These are phyloP conservation scores for Halophytophthora batemanensis DNA, from an alignment of 352 stramenopile genomes.

Conservation along the genomic window DNA sequence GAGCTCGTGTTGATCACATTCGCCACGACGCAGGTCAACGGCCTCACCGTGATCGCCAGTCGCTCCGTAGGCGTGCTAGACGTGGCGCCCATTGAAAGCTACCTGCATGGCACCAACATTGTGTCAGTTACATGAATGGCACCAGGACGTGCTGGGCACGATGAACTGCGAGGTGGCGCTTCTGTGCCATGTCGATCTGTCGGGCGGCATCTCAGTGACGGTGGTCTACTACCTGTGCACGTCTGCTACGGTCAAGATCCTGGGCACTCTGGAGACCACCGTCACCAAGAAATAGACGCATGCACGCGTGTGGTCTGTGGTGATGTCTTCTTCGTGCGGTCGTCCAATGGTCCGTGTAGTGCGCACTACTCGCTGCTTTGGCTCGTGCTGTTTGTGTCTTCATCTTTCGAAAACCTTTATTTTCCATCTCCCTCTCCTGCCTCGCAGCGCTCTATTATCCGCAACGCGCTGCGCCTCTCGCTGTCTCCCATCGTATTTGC, in stretches of 20 bases:
- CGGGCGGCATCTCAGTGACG: slow-evolving; percentile 67
- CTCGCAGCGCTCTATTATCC: too few relatives aligned
- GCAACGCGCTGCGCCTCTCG: too few relatives aligned
- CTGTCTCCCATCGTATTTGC: too few relatives aligned
- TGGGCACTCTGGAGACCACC: slow-evolving; percentile 60
- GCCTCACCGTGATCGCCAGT: slow-evolving; percentile 57
- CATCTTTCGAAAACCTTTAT: too few relatives aligned
- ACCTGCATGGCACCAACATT: slow-evolving; percentile 63
- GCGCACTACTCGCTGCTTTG: too few relatives aligned
- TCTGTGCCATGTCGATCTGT: too few relatives aligned
- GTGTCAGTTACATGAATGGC: slow-evolving; percentile 80
- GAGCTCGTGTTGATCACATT: slow-evolving; percentile 76
- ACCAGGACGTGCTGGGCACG: slow-evolving; percentile 45
- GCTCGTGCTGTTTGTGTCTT: too few relatives aligned
- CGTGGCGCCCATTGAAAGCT: slow-evolving; percentile 46
- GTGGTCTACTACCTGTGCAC: slow-evolving; percentile 85
- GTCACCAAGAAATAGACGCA: slow-evolving; percentile 32
- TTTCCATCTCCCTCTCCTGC: too few relatives aligned
- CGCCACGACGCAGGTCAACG: slow-evolving; percentile 48
- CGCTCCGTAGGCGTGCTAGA: slow-evolving; percentile 53
- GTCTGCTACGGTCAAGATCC: slow-evolving; percentile 78
- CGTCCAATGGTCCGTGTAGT: too few relatives aligned
- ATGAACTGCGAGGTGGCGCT: too few relatives aligned
- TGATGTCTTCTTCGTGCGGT: too few relatives aligned
- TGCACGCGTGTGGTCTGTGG: too few relatives aligned